A percentile compares a stretch with the other conserved stretches of the same genome.
These are phyloP conservation scores for Chenopodium quinoa DNA, from an alignment of 148 eudicot species.

Conservation along the genomic window DNA sequence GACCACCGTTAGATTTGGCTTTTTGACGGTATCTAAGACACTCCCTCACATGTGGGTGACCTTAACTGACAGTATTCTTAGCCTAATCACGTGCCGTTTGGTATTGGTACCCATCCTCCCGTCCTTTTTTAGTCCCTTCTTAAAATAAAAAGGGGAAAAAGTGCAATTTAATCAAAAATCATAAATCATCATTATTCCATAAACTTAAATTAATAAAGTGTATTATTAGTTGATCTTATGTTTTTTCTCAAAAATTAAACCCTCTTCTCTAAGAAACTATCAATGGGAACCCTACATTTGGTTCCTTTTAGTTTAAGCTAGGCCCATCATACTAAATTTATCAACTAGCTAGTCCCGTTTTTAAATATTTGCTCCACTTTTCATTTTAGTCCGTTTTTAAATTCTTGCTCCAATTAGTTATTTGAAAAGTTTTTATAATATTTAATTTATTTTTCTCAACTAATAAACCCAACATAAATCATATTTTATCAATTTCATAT, in stretches of 20 bases:
- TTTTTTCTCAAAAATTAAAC: neutral
- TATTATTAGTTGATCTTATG: neutral
- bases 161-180: neutral
- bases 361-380: too few species aligned
- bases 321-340: neutral
- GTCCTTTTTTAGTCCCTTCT: neutral
- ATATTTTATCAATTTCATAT: too few species aligned
- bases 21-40: slow-evolving; percentile 21
- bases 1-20: slow-evolving; percentile 45
- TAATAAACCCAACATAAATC: too few species aligned
- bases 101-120: slow-evolving; percentile 14
- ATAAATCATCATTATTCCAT: neutral
- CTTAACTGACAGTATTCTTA: slow-evolving; percentile 35
- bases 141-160: neutral
- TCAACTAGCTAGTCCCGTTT: neutral
- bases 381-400: too few species aligned
- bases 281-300: neutral
- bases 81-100: slow-evolving; percentile 48
- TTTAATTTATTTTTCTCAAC: too few species aligned
- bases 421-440: too few species aligned
- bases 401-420: too few species aligned
- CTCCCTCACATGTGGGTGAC: slow-evolving; percentile 41
- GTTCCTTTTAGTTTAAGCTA: slow-evolving; percentile 11
- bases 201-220: neutral
- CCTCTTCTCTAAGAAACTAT: slow-evolving; percentile 17